phyloP scores from a whole-genome alignment of 306 rosid species.

The Sindora glabra region DNA sequence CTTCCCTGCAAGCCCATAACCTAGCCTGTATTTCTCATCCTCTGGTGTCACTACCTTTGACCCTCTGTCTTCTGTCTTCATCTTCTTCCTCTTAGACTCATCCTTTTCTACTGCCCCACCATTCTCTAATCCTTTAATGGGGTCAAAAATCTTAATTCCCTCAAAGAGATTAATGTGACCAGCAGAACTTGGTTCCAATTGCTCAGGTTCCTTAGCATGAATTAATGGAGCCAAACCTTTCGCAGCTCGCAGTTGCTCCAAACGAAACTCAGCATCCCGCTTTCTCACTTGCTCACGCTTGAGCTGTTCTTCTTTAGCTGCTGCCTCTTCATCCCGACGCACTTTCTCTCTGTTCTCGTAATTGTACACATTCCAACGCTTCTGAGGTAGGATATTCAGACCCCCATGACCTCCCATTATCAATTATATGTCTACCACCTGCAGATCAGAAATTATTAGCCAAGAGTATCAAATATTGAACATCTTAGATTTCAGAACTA shows the following conservation, averaged over 20 bases:
- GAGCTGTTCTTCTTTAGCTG: constrained; percentile 84
- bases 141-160: constrained; percentile 79
- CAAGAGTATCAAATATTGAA: no score
- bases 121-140: constrained; percentile 32
- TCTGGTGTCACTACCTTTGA: constrained; percentile 48
- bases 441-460: neutral
- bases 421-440: constrained; percentile 9
- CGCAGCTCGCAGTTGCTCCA: constrained; percentile 62
- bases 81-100: constrained; percentile 45
- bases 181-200: constrained; percentile 23
- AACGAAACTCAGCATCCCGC: constrained; percentile 70
- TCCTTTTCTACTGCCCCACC: constrained; percentile 26
- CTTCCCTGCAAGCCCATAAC: constrained; percentile 82
- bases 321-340: constrained; percentile 73
- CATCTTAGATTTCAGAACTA: no score
- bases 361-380: constrained; percentile 92
- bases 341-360: constrained; percentile 88
- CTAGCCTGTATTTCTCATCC: constrained; percentile 84
- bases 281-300: constrained; percentile 66
- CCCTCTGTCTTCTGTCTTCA: constrained; percentile 49
- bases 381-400: constrained; percentile 88
- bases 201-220: constrained; percentile 7
- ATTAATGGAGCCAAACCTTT: constrained; percentile 53
- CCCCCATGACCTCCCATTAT: constrained; percentile 95
- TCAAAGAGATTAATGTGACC: constrained; percentile 79